phyloP scores from a whole-genome alignment of 192 early-diverging fungal genomes.

The Backusella macrospora region DNA sequence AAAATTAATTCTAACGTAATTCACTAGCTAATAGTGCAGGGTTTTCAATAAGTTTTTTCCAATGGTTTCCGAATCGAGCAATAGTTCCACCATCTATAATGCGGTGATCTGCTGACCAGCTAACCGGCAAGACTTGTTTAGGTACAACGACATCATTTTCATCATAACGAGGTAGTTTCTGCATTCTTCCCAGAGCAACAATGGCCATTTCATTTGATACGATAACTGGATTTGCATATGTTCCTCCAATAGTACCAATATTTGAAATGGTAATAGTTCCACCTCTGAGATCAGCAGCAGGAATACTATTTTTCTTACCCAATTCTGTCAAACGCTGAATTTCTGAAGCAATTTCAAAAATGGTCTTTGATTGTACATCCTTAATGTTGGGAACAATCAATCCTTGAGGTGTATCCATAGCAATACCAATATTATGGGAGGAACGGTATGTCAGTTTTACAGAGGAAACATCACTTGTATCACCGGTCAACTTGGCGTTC shows the following conservation, averaged over 20 bases:
- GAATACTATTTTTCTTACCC: slow-evolving; percentile 63
- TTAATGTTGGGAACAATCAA: slow-evolving; percentile 95
- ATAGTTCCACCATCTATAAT: slow-evolving; percentile 96
- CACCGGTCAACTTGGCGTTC: slow-evolving; percentile 69
- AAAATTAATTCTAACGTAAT: slow-evolving; percentile 45
- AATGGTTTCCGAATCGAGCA: slow-evolving; percentile 84
- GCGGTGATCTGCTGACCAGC: slow-evolving; percentile 95
- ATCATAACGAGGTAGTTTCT: slow-evolving; percentile 84
- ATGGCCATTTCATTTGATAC: slow-evolving; percentile 88
- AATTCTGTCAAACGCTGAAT: slow-evolving; percentile 70
- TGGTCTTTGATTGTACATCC: slow-evolving; percentile 81
- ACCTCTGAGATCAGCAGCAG: slow-evolving; percentile 70
- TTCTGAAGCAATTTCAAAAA: slow-evolving; percentile 90
- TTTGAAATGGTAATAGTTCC: slow-evolving; percentile 95
- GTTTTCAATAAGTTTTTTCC: slow-evolving; percentile 87
- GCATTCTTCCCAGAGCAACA: slow-evolving; percentile 84
- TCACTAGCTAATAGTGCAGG: slow-evolving; percentile 74
- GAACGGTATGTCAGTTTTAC: slow-evolving; percentile 70
- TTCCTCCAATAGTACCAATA: slow-evolving; percentile 94
- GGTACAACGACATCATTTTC: slow-evolving; percentile 64
- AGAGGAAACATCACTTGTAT: slow-evolving; percentile 47
- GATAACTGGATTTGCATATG: slow-evolving; percentile 85
- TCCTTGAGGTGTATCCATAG: slow-evolving; percentile 97
- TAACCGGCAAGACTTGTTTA: slow-evolving; percentile 75
- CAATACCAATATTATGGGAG: slow-evolving; percentile 91